Percentiles rank a stretch among this genome's conserved stretches.
Evolutionary conservation across 75 land plant genomes (phyloP).

Genomic region (Sequoiadendron giganteum): DNA sequence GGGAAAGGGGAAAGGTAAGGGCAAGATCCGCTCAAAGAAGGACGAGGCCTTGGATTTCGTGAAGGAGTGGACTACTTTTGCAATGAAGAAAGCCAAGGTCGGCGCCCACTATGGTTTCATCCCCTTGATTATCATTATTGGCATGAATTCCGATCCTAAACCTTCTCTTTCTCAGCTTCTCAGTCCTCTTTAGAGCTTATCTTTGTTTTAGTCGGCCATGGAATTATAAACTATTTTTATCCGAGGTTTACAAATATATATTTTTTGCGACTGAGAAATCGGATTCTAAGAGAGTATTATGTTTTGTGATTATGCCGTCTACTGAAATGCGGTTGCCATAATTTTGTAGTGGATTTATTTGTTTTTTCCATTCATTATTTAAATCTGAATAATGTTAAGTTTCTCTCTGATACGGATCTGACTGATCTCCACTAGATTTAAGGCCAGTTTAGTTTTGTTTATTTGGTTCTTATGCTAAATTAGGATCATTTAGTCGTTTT

Average conservation of each 20-base stretch:
- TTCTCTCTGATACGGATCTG: background rate
- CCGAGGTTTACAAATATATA: background rate
- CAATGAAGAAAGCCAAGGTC: constrained; percentile 34
- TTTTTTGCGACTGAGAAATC: background rate
- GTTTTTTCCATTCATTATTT: background rate
- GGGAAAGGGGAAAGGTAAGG: constrained; percentile 16
- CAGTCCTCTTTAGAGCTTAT: constrained; percentile 17
- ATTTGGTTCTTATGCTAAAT: background rate
- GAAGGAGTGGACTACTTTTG: constrained; percentile 46
- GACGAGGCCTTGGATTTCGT: constrained; percentile 5
- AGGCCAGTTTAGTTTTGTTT: background rate
- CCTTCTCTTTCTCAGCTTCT: constrained; percentile 37
- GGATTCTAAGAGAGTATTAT: too few relatives aligned
- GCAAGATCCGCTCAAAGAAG: constrained; percentile 4
- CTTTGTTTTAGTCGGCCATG: background rate
- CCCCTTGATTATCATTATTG: constrained; percentile 34
- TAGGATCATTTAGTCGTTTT: background rate
- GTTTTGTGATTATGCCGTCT: background rate
- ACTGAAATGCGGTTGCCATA: background rate
- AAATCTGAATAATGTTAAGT: background rate
- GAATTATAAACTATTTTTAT: background rate
- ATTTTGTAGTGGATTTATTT: background rate
- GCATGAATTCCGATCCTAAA: constrained; percentile 34
- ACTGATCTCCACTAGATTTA: background rate
- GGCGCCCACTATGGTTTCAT: constrained; percentile 38